phyloP scores from a whole-genome alignment of 805 yeast species.

The Hermanozyma aechmeae region DNA sequence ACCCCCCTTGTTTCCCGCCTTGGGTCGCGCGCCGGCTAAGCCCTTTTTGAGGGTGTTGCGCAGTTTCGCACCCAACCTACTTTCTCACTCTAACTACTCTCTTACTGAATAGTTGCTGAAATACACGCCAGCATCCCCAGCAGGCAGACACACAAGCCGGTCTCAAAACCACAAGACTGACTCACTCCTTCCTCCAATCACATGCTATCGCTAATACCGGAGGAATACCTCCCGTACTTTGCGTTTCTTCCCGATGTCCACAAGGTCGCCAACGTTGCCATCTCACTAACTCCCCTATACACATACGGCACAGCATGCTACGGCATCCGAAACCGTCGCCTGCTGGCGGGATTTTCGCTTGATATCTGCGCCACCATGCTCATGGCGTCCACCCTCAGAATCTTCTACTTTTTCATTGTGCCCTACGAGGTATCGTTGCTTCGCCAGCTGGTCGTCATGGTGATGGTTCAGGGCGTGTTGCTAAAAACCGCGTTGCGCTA shows the following conservation, averaged over 20 bases:
- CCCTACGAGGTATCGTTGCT: conserved; percentile 77
- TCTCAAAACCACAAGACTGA: too few species aligned
- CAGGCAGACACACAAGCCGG: too few species aligned
- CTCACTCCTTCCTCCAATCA: too few species aligned
- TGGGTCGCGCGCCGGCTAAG: too few species aligned
- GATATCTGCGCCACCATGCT: conserved; percentile 92
- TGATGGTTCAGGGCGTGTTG: conserved; percentile 63
- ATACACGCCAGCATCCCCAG: too few species aligned
- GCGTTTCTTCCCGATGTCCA: conserved; percentile 31
- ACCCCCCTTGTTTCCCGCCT: too few species aligned
- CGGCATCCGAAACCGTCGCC: conserved; percentile 51
- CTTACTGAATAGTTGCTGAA: too few species aligned
- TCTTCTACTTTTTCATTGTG: conserved; percentile 66
- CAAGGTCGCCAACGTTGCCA: conserved; percentile 50
- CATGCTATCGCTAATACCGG: too few species aligned
- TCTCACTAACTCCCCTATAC: conserved; percentile 75
- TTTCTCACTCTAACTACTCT: too few species aligned
- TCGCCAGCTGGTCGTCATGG: conserved; percentile 77
- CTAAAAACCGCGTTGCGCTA: conserved; percentile 54
- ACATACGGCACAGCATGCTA: conserved; percentile 81
- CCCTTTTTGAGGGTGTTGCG: too few species aligned
- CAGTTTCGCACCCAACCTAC: too few species aligned
- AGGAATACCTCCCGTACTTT: conserved; percentile 14
- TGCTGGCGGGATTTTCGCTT: conserved; percentile 76
- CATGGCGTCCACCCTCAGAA: conserved; percentile 62